Evolutionary conservation across 1,284 basidiomycete genomes (phyloP).

Genomic region (Albatrellus sp.): DNA sequence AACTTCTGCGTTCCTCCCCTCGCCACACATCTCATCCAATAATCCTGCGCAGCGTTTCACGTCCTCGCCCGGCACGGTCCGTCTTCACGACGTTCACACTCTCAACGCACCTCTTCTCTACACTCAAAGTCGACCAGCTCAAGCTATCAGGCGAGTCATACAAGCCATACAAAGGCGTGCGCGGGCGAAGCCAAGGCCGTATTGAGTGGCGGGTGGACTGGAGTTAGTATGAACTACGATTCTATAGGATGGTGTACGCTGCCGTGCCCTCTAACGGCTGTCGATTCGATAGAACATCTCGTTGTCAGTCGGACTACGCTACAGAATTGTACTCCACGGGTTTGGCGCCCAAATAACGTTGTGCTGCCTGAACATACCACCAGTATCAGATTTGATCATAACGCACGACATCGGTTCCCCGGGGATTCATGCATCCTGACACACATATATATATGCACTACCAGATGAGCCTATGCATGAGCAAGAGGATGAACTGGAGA

Average conservation of each 20-base stretch:
- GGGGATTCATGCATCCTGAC: no score
- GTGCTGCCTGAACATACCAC: no score
- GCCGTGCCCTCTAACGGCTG: neutral
- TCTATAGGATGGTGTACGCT: neutral
- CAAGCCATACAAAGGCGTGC: constrained; percentile 62
- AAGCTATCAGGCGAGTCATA: constrained; percentile 73
- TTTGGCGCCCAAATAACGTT: no score
- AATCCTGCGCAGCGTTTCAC: constrained; percentile 18
- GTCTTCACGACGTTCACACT: constrained; percentile 65
- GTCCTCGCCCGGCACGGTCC: constrained; percentile 51
- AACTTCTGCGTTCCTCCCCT: neutral
- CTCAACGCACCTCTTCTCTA: constrained; percentile 64
- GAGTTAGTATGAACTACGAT: neutral
- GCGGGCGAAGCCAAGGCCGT: constrained; percentile 24
- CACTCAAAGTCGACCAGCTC: constrained; percentile 76
- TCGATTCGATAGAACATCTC: neutral
- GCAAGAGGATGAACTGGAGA: no score
- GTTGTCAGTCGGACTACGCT: neutral
- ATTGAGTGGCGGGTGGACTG: constrained; percentile 14
- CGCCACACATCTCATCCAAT: neutral
- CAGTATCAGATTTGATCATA: no score
- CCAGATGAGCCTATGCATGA: no score
- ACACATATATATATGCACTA: no score
- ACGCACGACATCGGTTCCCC: no score
- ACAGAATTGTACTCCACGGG: no score